Base-by-base conservation (phyloP, 1,139 yeast species). In the Petasospora rhodanensis region DNA sequence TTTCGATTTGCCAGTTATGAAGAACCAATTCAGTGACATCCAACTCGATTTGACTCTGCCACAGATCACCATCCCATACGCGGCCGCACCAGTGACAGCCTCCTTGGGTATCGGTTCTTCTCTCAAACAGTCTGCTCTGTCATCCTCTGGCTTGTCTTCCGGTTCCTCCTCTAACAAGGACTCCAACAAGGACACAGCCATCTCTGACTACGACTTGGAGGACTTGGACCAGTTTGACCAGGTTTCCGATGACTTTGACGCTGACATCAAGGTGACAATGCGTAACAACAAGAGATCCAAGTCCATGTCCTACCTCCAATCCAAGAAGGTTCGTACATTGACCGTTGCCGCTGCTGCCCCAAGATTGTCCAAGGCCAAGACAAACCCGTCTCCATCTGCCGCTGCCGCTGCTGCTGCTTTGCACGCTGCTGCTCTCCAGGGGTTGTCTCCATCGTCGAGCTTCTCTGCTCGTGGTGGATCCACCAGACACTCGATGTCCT, bases 301-400 rank as follows among this genome's bases (percentile, higher is more conserved):
- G 54, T 76, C 82, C 11, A 66, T 77, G 73, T 73, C 80, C 22
- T 74, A 70, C 43, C 58, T 71, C 23, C 55, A 62, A 30, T 61
- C 63, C 41, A 76, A 76, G 51, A 74, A 70, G 51, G 37, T 34
- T 11, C 61, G 70, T 30, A 72, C 73, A 47, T 60, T 80, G 35
- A 79, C 87, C n/a, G 85, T 85, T 22, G 89, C 89, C 14, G 86
- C 87, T 12, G 86, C 85, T 20, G 85, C 89, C 26, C 91, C 89
- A 38, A 66, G 89, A 49, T 74, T 81, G n/a, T 79, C 85, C 14
- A 70, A 74, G 43, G 64, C 73, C 22, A 71, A 79, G 6, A 61
- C 74, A 44, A 65, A 72, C 14, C 79, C 67, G 44, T 64, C 73
- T 34, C 77, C 81, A 10, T 66, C 68, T 45, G 82, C 82, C 7